Conservation (phyloP, 169 alveolate genomes). For the Theileria orientalis region DNA sequence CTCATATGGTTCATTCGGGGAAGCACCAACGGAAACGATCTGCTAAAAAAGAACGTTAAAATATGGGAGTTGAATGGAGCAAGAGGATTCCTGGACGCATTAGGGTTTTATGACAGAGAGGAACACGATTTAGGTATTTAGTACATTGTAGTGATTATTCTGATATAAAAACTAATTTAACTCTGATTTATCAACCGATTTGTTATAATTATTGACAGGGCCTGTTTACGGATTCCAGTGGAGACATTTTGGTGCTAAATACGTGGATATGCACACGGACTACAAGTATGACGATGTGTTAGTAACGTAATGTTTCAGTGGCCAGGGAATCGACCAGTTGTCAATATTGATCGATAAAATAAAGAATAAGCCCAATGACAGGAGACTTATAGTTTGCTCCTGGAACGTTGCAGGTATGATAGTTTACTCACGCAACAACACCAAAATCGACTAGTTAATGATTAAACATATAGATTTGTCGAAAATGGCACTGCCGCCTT, state of each 20-base stretch:
- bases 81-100: conserved; percentile 91
- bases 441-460: conserved; percentile 2
- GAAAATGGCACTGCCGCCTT: conserved; percentile 98
- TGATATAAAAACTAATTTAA: too few relatives aligned
- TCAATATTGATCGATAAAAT: conserved; percentile 82
- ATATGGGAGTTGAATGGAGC: conserved; percentile 98
- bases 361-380: conserved; percentile 90
- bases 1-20: conserved; percentile 93
- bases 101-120: conserved; percentile 92
- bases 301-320: conserved; percentile 38
- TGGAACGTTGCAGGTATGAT: conserved; percentile 91
- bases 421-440: too few relatives aligned
- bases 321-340: conserved; percentile 94
- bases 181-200: too few relatives aligned
- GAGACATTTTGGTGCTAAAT: conserved; percentile 96
- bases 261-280: conserved; percentile 85
- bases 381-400: conserved; percentile 92
- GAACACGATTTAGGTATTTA: conserved; percentile 85
- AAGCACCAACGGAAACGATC: conserved; percentile 92
- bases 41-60: conserved; percentile 88
- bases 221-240: conserved; percentile 98
- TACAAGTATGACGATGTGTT: conserved; percentile 59
- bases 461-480: conserved; percentile 68
- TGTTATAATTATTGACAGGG: conserved; percentile 70
- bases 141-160: conserved; percentile 20